Conservation (phyloP, 805 yeast genomes). For the Barnettozyma vustinii region DNA sequence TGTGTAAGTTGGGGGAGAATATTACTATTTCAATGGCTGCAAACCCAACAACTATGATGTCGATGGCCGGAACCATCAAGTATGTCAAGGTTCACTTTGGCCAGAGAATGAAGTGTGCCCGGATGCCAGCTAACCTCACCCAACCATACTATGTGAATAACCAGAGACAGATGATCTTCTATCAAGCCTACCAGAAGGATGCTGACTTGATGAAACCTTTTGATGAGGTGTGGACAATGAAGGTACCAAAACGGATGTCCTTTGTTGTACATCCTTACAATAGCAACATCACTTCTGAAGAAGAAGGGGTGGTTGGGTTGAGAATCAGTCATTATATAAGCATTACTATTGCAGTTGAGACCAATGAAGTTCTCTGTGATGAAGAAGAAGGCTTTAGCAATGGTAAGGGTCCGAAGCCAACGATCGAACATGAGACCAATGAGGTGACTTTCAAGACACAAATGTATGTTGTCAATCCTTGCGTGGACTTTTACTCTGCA, state of each 20-base stretch:
- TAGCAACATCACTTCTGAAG: constrained; percentile 9
- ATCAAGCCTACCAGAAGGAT: not conserved
- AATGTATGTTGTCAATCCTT: constrained; percentile 11
- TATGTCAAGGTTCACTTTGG: constrained; percentile 12
- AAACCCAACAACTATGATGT: constrained; percentile 1
- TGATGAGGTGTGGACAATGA: constrained; percentile 6
- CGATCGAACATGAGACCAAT: not conserved
- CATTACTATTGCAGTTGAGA: constrained; percentile 10
- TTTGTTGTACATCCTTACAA: constrained; percentile 15
- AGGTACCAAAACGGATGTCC: constrained; percentile 8
- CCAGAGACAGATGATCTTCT: constrained; percentile 3
- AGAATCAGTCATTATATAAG: constrained; percentile 13
- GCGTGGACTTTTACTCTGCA: constrained; percentile 1
- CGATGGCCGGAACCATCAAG: constrained; percentile 8
- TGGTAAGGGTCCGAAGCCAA: not conserved
- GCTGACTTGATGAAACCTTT: not conserved
- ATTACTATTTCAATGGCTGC: constrained; percentile 11
- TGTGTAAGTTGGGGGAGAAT: constrained; percentile 11
- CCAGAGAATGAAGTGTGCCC: constrained; percentile 16
- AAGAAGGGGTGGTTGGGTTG: not conserved
- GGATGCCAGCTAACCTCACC: not conserved
- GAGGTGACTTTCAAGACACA: constrained; percentile 15
- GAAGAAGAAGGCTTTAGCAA: not conserved
- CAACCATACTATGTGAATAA: not conserved
- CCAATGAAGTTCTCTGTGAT: not conserved